Conservation (phyloP, 257 asterid species). For the Echites panduratus region DNA sequence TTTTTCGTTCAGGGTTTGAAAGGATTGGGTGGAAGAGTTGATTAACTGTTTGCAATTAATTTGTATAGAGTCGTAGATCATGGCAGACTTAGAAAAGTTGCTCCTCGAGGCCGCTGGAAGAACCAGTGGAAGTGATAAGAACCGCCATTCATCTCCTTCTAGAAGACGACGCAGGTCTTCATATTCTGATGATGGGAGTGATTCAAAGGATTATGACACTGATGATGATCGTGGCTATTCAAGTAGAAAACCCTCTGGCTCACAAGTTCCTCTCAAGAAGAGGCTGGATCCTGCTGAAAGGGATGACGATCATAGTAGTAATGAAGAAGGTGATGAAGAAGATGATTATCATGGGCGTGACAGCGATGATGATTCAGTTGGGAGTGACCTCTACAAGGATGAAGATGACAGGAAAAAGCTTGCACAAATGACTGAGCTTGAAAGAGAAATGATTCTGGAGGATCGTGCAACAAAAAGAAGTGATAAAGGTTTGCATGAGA, state of each 20-base stretch:
- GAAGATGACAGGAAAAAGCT: slow-evolving; percentile 86
- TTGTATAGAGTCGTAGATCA: slow-evolving; percentile 21
- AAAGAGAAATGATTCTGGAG: slow-evolving; percentile 82
- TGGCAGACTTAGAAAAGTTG: slow-evolving; percentile 83
- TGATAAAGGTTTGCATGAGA: slow-evolving; percentile 73
- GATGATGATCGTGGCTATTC: slow-evolving; percentile 77
- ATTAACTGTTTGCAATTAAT: slow-evolving; percentile 1
- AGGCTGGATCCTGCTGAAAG: slow-evolving; percentile 72
- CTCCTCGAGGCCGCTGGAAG: slow-evolving; percentile 96
- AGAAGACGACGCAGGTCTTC: slow-evolving; percentile 53
- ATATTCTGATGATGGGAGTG: slow-evolving; percentile 80
- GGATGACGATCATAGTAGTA: slow-evolving; percentile 66
- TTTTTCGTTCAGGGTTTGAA: too few relatives aligned
- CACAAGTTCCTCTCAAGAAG: slow-evolving; percentile 91
- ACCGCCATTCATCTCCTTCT: slow-evolving; percentile 66
- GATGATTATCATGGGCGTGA: slow-evolving; percentile 46
- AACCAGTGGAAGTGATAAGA: slow-evolving; percentile 53
- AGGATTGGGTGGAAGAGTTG: slow-evolving; percentile 6
- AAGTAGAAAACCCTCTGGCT: slow-evolving; percentile 63
- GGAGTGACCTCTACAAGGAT: slow-evolving; percentile 89
- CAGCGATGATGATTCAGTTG: slow-evolving; percentile 92
- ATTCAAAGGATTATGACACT: slow-evolving; percentile 75
- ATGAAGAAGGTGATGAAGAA: slow-evolving; percentile 51
- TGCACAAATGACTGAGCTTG: slow-evolving; percentile 78
- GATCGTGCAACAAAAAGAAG: slow-evolving; percentile 83